Conservation (phyloP, 305 asterid species). For the Solanum hybrid region DNA sequence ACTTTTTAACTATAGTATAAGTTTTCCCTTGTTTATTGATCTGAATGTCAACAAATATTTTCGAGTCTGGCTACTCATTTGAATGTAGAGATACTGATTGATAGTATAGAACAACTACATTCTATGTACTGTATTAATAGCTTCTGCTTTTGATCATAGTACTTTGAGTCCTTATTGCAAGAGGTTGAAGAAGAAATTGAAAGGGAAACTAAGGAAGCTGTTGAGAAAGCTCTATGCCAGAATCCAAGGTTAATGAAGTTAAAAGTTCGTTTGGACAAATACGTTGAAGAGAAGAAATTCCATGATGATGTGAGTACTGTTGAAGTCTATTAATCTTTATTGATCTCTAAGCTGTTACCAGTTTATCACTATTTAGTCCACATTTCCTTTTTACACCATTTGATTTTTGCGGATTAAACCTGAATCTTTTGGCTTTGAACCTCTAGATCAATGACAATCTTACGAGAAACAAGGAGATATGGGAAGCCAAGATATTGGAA, state of each 20-base stretch:
- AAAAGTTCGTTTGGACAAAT: slow-evolving; percentile 57
- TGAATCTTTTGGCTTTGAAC: slow-evolving; percentile 1
- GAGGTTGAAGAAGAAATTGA: slow-evolving; percentile 65
- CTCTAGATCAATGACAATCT: slow-evolving; percentile 84
- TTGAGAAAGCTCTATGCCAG: slow-evolving; percentile 62
- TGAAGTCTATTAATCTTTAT: not conserved
- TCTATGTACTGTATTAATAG: slow-evolving; percentile 10
- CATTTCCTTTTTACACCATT: not conserved
- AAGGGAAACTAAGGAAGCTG: slow-evolving; percentile 51
- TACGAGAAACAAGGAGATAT: slow-evolving; percentile 54
- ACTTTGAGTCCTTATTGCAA: slow-evolving; percentile 70
- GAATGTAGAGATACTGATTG: not conserved
- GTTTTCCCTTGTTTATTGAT: not conserved
- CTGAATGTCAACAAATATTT: not conserved
- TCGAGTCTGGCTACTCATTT: not conserved
- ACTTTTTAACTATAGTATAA: not conserved
- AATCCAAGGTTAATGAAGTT: slow-evolving; percentile 66
- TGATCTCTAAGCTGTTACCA: not conserved
- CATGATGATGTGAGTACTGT: slow-evolving; percentile 62
- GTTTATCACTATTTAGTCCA: not conserved
- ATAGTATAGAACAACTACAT: slow-evolving; percentile 8
- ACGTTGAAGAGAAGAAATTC: slow-evolving; percentile 56
- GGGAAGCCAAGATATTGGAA: slow-evolving; percentile 63
- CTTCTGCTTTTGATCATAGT: slow-evolving; percentile 42
- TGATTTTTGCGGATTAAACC: slow-evolving; percentile 6